Evolutionary conservation across 2,329 filamentous ascomycete species (phyloP).

Genomic region (Ceratocystis harringtonii): DNA sequence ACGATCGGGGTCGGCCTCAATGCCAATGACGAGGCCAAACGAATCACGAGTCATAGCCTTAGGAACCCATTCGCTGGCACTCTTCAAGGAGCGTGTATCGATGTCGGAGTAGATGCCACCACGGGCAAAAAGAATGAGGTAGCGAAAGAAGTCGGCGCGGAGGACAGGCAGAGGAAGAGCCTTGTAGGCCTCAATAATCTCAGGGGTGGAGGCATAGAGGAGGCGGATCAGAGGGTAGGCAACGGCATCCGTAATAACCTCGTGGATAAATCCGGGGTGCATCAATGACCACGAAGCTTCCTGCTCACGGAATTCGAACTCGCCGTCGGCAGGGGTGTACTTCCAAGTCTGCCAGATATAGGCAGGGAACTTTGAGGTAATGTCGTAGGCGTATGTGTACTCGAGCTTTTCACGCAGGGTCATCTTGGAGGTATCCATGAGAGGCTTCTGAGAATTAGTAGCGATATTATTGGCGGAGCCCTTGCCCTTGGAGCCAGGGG

Average conservation of each 20-base stretch:
- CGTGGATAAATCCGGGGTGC: conserved; percentile 86
- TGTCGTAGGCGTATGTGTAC: conserved; percentile 88
- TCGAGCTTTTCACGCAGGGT: conserved; percentile 66
- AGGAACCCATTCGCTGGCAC: conserved; percentile 79
- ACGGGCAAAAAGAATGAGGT: conserved; percentile 48
- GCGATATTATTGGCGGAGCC: conserved; percentile 19
- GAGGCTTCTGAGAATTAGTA: conserved; percentile 38
- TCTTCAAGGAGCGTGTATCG: conserved; percentile 72
- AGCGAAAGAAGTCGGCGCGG: conserved; percentile 67
- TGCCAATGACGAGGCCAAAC: conserved; percentile 79
- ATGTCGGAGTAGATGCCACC: conserved; percentile 73
- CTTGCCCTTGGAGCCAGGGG: not conserved
- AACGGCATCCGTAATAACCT: conserved; percentile 87
- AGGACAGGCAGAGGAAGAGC: conserved; percentile 58
- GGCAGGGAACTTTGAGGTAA: conserved; percentile 76
- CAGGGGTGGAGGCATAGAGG: conserved; percentile 69
- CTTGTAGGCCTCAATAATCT: conserved; percentile 62
- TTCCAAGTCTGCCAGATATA: conserved; percentile 99
- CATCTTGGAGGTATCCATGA: conserved; percentile 56
- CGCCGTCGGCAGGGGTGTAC: conserved; percentile 57
- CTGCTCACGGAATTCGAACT: conserved; percentile 67
- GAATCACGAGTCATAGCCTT: conserved; percentile 56
- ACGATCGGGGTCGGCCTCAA: conserved; percentile 90
- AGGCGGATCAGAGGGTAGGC: conserved; percentile 69
- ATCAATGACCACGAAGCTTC: conserved; percentile 81